A percentile compares a stretch with the other conserved stretches of the same genome.
phyloP scores from a whole-genome alignment of 2,329 filamentous ascomycete species.

The Aspergillus thermomutatus region DNA sequence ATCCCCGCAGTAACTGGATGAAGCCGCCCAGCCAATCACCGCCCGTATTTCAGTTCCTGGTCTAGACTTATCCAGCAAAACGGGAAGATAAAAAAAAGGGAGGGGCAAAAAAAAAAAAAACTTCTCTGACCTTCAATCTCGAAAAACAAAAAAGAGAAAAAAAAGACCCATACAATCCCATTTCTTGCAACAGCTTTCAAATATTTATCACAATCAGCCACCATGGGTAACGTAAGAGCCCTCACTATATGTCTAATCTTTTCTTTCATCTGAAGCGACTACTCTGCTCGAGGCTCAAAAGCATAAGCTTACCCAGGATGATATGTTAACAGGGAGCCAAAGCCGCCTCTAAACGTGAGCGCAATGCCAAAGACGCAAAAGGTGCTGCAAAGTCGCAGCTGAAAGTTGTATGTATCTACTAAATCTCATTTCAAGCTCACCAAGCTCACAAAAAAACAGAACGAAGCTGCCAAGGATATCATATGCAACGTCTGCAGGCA shows the following conservation, averaged over 20 bases:
- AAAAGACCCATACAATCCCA: neutral
- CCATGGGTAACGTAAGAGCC: slow-evolving; percentile 26
- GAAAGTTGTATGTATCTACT: slow-evolving; percentile 55
- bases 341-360: slow-evolving; percentile 69
- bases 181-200: neutral
- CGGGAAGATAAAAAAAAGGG: neutral
- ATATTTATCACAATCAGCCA: no score
- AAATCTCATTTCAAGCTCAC: neutral
- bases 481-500: slow-evolving; percentile 74
- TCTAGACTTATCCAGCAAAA: neutral
- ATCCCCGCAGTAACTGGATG: no score
- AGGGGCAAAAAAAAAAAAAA: neutral
- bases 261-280: neutral
- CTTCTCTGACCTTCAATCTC: neutral
- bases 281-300: slow-evolving; percentile 1
- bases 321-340: slow-evolving; percentile 51
- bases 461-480: slow-evolving; percentile 70
- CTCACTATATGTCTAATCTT: neutral
- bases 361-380: slow-evolving; percentile 62
- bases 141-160: neutral
- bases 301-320: slow-evolving; percentile 3
- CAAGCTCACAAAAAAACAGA: slow-evolving; percentile 45
- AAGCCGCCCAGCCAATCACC: neutral
- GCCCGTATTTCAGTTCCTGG: neutral
- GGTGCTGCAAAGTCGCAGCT: slow-evolving; percentile 60